Evolutionary conservation across 225 moss, liverwort and hornwort species (phyloP).

Genomic region (Climacium dendroides): DNA sequence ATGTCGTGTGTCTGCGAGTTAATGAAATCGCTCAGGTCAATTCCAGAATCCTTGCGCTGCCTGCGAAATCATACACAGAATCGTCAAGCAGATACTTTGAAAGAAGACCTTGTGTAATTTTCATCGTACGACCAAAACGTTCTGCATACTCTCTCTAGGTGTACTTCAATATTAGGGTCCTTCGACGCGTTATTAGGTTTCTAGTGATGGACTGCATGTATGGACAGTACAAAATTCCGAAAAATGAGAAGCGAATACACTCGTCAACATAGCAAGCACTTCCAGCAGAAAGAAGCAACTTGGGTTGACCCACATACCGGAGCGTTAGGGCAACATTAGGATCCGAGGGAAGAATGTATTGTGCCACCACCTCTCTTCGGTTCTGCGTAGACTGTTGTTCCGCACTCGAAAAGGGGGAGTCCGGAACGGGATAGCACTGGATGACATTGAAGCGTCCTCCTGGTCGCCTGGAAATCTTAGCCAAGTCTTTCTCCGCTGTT

Average conservation of each 20-base stretch:
- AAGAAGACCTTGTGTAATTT: background rate
- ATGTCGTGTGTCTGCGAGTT: constrained; percentile 47
- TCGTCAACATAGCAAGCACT: background rate
- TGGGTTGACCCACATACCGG: constrained; percentile 4
- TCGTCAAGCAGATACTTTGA: background rate
- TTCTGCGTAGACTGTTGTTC: background rate
- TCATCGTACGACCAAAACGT: background rate
- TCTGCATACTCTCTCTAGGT: background rate
- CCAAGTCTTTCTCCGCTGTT: constrained; percentile 22
- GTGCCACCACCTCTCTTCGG: constrained; percentile 20
- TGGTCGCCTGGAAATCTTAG: constrained; percentile 61
- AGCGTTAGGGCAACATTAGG: constrained; percentile 9
- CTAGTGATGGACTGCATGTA: background rate
- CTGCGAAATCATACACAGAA: constrained; percentile 1
- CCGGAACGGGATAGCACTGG: constrained; percentile 14
- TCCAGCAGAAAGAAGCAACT: background rate
- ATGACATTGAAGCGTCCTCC: constrained; percentile 74
- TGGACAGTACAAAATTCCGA: background rate
- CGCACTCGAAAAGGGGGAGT: background rate
- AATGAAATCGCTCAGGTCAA: constrained; percentile 53
- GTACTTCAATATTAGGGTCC: background rate
- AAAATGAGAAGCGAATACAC: background rate
- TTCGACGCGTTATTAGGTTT: background rate
- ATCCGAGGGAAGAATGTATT: constrained; percentile 32
- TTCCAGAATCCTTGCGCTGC: constrained; percentile 33